Conservation (phyloP, 768 basidiomycete genomes). For the Tricholoma furcatifolium region DNA sequence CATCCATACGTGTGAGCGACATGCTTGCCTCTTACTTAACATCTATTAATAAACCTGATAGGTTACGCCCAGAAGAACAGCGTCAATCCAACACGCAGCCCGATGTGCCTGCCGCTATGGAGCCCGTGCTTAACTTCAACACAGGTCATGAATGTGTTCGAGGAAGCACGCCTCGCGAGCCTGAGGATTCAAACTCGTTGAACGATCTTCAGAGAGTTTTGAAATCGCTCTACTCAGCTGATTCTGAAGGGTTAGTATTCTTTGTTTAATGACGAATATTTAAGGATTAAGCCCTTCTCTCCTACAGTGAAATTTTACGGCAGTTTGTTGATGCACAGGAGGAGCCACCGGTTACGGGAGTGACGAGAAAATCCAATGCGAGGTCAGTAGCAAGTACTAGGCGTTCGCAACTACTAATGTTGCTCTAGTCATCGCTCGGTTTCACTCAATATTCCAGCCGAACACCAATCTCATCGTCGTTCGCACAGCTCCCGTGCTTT, state of each 20-base stretch:
- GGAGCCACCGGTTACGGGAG: background rate
- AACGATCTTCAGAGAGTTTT: background rate
- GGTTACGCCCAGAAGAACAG: too few relatives aligned
- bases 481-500: background rate
- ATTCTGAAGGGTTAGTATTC: slow-evolving; percentile 8
- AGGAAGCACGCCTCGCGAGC: background rate
- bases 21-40: too few relatives aligned
- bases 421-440: too few relatives aligned
- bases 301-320: slow-evolving; percentile 7
- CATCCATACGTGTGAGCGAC: too few relatives aligned
- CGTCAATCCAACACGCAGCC: too few relatives aligned
- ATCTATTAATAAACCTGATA: too few relatives aligned
- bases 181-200: background rate
- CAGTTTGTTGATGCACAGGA: slow-evolving; percentile 9
- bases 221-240: slow-evolving; percentile 2
- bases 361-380: background rate
- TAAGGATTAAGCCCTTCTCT: background rate
- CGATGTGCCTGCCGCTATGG: too few relatives aligned
- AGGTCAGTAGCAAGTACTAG: too few relatives aligned
- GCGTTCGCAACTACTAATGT: too few relatives aligned
- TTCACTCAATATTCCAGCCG: background rate
- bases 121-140: background rate
- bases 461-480: background rate
- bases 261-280: background rate
- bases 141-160: background rate